Conservation (phyloP, 2,329 filamentous ascomycete species). For the Chrysoporthe puriensis region DNA sequence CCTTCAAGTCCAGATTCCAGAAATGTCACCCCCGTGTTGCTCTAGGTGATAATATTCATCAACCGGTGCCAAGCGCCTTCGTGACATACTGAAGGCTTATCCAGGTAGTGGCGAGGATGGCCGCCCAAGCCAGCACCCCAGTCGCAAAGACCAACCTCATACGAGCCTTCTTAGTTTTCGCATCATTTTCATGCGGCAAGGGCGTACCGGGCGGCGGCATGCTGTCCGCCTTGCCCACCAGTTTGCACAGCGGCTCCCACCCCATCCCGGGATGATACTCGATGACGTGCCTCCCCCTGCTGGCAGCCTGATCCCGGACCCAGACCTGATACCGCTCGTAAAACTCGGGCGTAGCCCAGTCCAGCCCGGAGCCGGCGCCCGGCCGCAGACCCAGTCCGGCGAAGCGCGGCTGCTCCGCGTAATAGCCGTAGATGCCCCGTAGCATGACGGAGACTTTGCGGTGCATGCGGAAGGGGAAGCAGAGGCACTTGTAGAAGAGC, state of each 20-base stretch:
- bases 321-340: slow-evolving; percentile 6
- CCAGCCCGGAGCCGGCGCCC: neutral
- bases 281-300: slow-evolving; percentile 1
- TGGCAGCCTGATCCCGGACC: neutral
- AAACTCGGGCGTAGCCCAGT: slow-evolving; percentile 8
- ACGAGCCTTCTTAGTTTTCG: neutral
- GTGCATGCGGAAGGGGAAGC: slow-evolving; percentile 8
- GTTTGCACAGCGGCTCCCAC: slow-evolving; percentile 12
- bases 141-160: neutral
- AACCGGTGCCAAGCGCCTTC: neutral
- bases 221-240: slow-evolving; percentile 2
- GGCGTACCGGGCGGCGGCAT: slow-evolving; percentile 37
- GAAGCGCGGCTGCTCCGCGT: slow-evolving; percentile 5
- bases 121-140: neutral
- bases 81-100: neutral
- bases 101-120: neutral
- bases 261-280: slow-evolving; percentile 12
- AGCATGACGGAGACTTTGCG: slow-evolving; percentile 5
- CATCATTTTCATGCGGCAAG: slow-evolving; percentile 41
- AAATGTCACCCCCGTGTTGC: neutral
- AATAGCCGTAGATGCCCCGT: neutral
- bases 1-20: too few species aligned
- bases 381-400: neutral
- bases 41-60: neutral
- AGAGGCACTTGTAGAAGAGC: neutral